Percentiles rank a stretch among this genome's conserved stretches.
phyloP scores from a whole-genome alignment of 164 flowering plant species.

The Vitis riparia region DNA sequence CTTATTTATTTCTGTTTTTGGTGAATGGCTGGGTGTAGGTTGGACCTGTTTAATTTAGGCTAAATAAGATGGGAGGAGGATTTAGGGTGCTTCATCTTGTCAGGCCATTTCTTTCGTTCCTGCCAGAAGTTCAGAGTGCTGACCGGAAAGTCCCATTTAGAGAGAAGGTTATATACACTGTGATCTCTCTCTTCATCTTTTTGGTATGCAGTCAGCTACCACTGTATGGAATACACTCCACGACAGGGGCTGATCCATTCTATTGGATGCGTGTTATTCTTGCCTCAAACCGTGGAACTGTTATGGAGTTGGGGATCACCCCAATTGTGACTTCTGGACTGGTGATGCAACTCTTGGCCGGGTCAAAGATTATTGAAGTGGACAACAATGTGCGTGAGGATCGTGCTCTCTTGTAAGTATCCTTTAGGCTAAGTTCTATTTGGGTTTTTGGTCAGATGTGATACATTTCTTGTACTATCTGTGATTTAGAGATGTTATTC shows the following conservation, averaged over 20 bases:
- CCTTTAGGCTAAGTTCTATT: background rate
- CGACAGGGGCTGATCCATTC: slow-evolving; percentile 71
- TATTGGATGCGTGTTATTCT: slow-evolving; percentile 81
- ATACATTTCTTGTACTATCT: background rate
- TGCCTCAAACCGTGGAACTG: slow-evolving; percentile 74
- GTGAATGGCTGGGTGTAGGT: background rate
- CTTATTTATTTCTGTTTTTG: too few species aligned
- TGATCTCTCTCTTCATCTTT: slow-evolving; percentile 61
- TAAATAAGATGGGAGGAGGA: slow-evolving; percentile 54
- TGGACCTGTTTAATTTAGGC: background rate
- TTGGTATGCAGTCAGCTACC: slow-evolving; percentile 79
- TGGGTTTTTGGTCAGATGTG: background rate
- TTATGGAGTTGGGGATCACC: slow-evolving; percentile 81
- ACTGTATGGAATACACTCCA: slow-evolving; percentile 71
- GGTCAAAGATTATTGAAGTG: slow-evolving; percentile 70
- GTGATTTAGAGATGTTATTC: too few species aligned
- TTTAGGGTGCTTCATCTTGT: slow-evolving; percentile 69
- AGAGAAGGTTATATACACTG: slow-evolving; percentile 72
- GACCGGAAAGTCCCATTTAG: slow-evolving; percentile 61
- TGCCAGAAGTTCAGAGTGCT: slow-evolving; percentile 64
- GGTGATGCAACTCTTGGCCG: slow-evolving; percentile 76
- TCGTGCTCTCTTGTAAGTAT: slow-evolving; percentile 67
- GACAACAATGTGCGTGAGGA: slow-evolving; percentile 77
- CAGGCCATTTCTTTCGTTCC: slow-evolving; percentile 59
- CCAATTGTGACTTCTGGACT: slow-evolving; percentile 76